These are phyloP conservation scores for Acmispon strigosus DNA, from an alignment of 306 rosid genomes.

Conservation along the genomic window DNA sequence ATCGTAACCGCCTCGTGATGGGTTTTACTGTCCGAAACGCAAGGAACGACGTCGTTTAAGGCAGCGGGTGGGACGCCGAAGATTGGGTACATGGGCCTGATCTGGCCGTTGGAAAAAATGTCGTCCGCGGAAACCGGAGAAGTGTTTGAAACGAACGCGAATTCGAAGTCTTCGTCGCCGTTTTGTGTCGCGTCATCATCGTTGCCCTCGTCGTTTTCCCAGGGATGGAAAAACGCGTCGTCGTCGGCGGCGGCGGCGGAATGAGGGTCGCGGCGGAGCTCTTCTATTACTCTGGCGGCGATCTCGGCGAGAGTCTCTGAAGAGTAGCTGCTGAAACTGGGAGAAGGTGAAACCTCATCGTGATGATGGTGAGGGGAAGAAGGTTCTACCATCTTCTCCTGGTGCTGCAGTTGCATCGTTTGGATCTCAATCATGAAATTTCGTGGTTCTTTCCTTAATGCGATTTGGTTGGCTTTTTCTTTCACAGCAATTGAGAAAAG, in stretches of 20 bases:
- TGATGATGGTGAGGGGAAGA: not conserved
- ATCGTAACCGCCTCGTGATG: not conserved
- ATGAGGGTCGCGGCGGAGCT: constrained; percentile 36
- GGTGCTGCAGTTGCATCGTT: not conserved
- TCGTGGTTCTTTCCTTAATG: constrained; percentile 32
- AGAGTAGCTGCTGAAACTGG: constrained; percentile 74
- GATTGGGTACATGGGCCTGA: constrained; percentile 66
- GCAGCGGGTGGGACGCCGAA: constrained; percentile 14
- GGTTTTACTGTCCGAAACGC: no score
- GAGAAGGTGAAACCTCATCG: constrained; percentile 40
- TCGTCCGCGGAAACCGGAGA: constrained; percentile 71
- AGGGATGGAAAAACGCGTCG: constrained; percentile 20
- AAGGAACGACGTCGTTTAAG: constrained; percentile 1
- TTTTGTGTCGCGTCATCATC: not conserved
- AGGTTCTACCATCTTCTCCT: constrained; percentile 13
- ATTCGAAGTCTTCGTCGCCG: constrained; percentile 42
- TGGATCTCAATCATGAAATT: not conserved
- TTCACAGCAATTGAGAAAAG: not conserved
- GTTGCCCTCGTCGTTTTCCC: constrained; percentile 17
- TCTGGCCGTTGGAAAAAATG: constrained; percentile 83
- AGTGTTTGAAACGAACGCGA: constrained; percentile 37
- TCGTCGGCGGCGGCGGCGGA: constrained; percentile 11
- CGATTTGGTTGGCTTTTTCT: not conserved
- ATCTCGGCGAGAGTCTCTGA: constrained; percentile 76
- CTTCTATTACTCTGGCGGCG: constrained; percentile 75